These are phyloP conservation scores for Fraxinus sp. DNA, from an alignment of 305 asterid genomes.

Conservation along the genomic window DNA sequence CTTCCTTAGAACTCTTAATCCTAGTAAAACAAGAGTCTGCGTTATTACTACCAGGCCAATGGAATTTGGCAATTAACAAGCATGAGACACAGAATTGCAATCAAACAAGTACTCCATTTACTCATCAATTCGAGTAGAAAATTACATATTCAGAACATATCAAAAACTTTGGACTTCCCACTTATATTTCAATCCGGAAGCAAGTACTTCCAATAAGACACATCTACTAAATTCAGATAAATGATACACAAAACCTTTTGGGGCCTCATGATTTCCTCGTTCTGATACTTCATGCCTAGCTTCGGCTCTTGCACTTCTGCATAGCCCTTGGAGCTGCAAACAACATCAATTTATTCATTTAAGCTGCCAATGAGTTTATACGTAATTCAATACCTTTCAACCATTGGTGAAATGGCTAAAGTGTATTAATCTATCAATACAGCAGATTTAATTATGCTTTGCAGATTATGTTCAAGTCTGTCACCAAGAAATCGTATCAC, in stretches of 20 bases:
- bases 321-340: slow-evolving; percentile 67
- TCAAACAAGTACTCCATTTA: slow-evolving; percentile 26
- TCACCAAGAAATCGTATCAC: background rate
- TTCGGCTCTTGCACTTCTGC: slow-evolving; percentile 68
- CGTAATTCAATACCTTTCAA: background rate
- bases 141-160: slow-evolving; percentile 23
- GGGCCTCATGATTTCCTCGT: slow-evolving; percentile 19
- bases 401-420: background rate
- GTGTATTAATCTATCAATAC: background rate
- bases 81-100: slow-evolving; percentile 12
- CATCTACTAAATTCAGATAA: slow-evolving; percentile 22
- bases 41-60: background rate
- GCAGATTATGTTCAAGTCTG: background rate
- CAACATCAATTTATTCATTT: background rate
- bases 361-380: background rate
- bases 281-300: slow-evolving; percentile 21
- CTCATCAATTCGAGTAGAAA: slow-evolving; percentile 20
- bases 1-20: background rate
- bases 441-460: background rate
- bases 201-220: slow-evolving; percentile 36
- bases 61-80: slow-evolving; percentile 16
- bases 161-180: slow-evolving; percentile 37
- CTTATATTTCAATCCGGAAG: slow-evolving; percentile 23
- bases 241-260: slow-evolving; percentile 17
- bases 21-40: background rate